A percentile compares a stretch with the other conserved stretches of the same genome.
Conservation (phyloP, 495 filamentous ascomycete species). For the Cryomyces minteri region DNA sequence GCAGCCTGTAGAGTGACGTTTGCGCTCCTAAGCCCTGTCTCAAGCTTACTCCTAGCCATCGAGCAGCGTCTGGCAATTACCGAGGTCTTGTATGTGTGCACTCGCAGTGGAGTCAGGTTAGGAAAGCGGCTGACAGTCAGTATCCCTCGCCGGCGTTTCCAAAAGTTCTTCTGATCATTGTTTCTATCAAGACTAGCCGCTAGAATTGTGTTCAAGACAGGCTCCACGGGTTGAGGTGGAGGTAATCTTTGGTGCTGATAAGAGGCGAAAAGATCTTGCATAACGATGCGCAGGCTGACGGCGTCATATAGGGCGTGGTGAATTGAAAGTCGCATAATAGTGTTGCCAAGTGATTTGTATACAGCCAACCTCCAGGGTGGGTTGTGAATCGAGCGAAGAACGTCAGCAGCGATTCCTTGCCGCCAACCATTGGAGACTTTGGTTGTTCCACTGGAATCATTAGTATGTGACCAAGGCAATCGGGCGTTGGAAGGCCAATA, state of each 20-base stretch:
- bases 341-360: constrained; percentile 7
- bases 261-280: constrained; percentile 31
- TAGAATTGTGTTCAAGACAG: constrained; percentile 26
- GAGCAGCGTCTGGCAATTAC: constrained; percentile 23
- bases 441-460: constrained; percentile 3
- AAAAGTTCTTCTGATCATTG: constrained; percentile 32
- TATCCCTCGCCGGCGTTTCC: constrained; percentile 33
- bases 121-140: constrained; percentile 46
- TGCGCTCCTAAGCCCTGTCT: constrained; percentile 28
- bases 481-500: constrained; percentile 17
- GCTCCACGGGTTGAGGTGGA: constrained; percentile 15
- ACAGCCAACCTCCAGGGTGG: background rate
- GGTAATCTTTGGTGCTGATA: constrained; percentile 16
- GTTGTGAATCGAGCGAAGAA: background rate
- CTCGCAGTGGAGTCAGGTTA: constrained; percentile 41
- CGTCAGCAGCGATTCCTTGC: background rate
- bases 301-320: constrained; percentile 75
- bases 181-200: constrained; percentile 17
- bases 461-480: constrained; percentile 26
- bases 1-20: constrained; percentile 51
- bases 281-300: constrained; percentile 38
- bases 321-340: constrained; percentile 29
- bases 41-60: constrained; percentile 24
- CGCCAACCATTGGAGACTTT: constrained; percentile 4
- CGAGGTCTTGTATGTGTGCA: constrained; percentile 18